Conservation (phyloP, 2,329 filamentous ascomycete species). For the Cladophialophora yegresii region DNA sequence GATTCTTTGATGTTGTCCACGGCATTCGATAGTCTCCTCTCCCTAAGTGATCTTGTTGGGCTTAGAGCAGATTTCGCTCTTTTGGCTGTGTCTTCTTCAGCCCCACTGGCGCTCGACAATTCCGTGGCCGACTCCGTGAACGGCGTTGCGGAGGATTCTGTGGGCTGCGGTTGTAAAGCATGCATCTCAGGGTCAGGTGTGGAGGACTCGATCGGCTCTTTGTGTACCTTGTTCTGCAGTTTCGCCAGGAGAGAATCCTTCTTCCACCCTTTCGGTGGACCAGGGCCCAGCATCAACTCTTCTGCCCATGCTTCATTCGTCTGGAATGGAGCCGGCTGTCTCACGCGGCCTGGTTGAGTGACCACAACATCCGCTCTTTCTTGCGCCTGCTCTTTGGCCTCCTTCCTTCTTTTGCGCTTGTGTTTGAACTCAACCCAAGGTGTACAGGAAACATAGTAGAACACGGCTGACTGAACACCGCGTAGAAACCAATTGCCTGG, state of each 20-base stretch:
- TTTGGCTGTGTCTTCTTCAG: conserved; percentile 1
- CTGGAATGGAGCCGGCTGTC: conserved; percentile 75
- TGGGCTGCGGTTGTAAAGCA: conserved; percentile 6
- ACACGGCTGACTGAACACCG: conserved; percentile 53
- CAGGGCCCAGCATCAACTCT: conserved; percentile 81
- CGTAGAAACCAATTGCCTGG: conserved; percentile 48
- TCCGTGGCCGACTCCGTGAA: conserved; percentile 11
- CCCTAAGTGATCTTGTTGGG: conserved; percentile 83
- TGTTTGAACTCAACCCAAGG: conserved; percentile 70
- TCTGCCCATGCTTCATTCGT: conserved; percentile 88
- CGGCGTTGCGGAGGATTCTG: conserved; percentile 7
- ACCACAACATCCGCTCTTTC: conserved; percentile 57
- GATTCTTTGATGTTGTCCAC: conserved; percentile 62
- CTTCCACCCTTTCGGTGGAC: conserved; percentile 54
- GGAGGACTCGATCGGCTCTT: background rate
- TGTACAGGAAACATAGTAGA: conserved; percentile 54
- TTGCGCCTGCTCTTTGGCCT: conserved; percentile 70
- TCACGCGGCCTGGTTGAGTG: conserved; percentile 72
- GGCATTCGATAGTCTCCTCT: conserved; percentile 80
- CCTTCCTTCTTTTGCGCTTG: conserved; percentile 68
- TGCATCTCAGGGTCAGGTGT: background rate
- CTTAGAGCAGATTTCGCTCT: conserved; percentile 65
- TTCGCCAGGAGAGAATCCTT: conserved; percentile 28
- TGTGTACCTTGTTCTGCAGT: conserved; percentile 54
- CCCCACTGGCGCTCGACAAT: background rate